Evolutionary conservation across 2,329 filamentous ascomycete species (phyloP).

Genomic region (Sarocladium kiliense): DNA sequence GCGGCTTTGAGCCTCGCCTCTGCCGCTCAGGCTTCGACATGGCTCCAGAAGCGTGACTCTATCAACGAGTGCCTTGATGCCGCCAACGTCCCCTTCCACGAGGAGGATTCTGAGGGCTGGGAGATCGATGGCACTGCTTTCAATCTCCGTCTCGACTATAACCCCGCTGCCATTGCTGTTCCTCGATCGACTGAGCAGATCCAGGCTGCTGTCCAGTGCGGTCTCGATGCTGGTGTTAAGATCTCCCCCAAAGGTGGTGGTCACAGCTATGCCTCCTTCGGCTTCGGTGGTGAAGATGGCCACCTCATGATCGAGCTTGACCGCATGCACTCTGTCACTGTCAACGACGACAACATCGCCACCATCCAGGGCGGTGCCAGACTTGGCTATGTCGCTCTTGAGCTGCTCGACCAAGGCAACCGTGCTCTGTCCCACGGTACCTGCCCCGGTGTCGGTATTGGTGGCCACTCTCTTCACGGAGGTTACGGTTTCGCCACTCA

Average conservation of each 20-base stretch:
- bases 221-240: constrained; percentile 32
- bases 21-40: neutral
- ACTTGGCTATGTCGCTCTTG: constrained; percentile 36
- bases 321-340: constrained; percentile 28
- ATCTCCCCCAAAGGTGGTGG: constrained; percentile 48
- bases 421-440: constrained; percentile 38
- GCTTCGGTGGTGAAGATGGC: constrained; percentile 35
- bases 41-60: neutral
- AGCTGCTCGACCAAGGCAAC: constrained; percentile 27
- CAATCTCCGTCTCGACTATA: constrained; percentile 27
- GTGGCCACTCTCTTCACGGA: constrained; percentile 42
- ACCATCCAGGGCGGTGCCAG: constrained; percentile 17
- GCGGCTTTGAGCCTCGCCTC: neutral
- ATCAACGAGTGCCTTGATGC: constrained; percentile 21
- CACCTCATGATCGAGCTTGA: constrained; percentile 35
- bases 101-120: constrained; percentile 22
- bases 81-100: constrained; percentile 16
- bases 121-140: constrained; percentile 24
- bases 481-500: constrained; percentile 19
- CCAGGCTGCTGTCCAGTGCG: constrained; percentile 40
- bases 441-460: constrained; percentile 39
- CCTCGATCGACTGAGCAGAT: constrained; percentile 33
- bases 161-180: constrained; percentile 24
- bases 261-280: constrained; percentile 48
- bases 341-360: constrained; percentile 22